phyloP scores from a whole-genome alignment of 129 eudicot genomes.

The Flaveria sonorensis region DNA sequence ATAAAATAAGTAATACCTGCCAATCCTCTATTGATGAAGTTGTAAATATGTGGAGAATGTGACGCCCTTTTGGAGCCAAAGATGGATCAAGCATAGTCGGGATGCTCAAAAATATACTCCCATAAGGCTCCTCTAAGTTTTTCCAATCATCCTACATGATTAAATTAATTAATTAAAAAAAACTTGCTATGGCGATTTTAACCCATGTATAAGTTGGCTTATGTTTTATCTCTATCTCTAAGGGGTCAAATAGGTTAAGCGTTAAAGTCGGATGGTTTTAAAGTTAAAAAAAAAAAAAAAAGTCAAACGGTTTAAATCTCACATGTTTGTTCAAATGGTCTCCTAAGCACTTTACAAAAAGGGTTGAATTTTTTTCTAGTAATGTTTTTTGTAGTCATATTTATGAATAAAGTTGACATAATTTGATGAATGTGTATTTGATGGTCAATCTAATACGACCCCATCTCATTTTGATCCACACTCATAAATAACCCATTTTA shows the following conservation, averaged over 20 bases:
- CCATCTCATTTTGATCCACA: conserved; percentile 1
- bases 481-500: not conserved
- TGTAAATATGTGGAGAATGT: conserved; percentile 97
- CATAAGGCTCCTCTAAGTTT: conserved; percentile 80
- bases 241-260: not conserved
- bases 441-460: not conserved
- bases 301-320: not conserved
- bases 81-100: conserved; percentile 92
- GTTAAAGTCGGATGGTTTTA: too few relatives aligned
- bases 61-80: conserved; percentile 93
- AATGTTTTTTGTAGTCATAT: not conserved
- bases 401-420: conserved; percentile 1
- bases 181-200: conserved; percentile 1
- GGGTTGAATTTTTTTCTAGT: not conserved
- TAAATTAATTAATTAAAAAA: not conserved
- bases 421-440: not conserved
- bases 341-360: conserved; percentile 1
- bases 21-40: conserved; percentile 95
- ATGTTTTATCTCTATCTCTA: not conserved
- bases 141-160: conserved; percentile 71
- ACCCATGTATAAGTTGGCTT: not conserved
- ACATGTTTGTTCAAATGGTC: not conserved
- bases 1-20: conserved; percentile 57
- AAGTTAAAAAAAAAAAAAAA: too few relatives aligned
- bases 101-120: conserved; percentile 97